These are phyloP conservation scores for Ploettnerulaceae sp. DNA, from an alignment of 2,329 filamentous ascomycete genomes.

Conservation along the genomic window DNA sequence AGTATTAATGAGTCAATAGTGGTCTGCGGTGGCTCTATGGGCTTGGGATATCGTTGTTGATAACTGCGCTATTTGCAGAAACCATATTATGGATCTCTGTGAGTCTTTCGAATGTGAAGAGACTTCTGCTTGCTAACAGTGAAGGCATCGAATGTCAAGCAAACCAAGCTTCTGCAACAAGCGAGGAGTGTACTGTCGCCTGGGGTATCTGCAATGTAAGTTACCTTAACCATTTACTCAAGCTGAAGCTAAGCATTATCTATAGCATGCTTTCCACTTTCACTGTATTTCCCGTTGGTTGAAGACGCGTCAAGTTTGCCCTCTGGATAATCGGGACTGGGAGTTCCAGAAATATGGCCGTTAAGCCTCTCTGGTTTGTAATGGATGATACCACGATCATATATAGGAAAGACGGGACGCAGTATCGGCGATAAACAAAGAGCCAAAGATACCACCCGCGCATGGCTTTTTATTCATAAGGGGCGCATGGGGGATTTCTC, in stretches of 20 bases:
- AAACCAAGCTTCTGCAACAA: conserved; percentile 95
- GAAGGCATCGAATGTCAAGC: conserved; percentile 95
- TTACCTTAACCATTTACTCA: conserved; percentile 22
- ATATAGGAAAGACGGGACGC: not conserved
- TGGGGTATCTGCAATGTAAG: conserved; percentile 99
- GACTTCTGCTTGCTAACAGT: conserved; percentile 12
- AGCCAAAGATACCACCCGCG: not conserved
- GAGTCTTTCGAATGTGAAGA: conserved; percentile 34
- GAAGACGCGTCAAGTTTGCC: conserved; percentile 98
- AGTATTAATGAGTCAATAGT: conserved; percentile 48
- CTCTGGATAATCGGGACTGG: conserved; percentile 97
- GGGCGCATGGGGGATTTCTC: conserved; percentile 20
- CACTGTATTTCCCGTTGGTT: conserved; percentile 99
- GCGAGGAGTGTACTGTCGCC: conserved; percentile 95
- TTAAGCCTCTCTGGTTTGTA: conserved; percentile 33
- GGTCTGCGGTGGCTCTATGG: conserved; percentile 98
- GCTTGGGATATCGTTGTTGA: conserved; percentile 99
- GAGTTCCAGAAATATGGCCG: conserved; percentile 98
- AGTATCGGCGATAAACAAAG: not conserved
- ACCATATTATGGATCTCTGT: conserved; percentile 99
- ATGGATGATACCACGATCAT: conserved; percentile 9
- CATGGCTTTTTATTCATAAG: conserved; percentile 11
- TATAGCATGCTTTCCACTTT: conserved; percentile 96
- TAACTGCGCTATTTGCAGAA: conserved; percentile 98
- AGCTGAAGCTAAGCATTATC: not conserved